These are phyloP conservation scores for Globisporangium yorkense DNA, from an alignment of 352 stramenopile species.

Conservation along the genomic window DNA sequence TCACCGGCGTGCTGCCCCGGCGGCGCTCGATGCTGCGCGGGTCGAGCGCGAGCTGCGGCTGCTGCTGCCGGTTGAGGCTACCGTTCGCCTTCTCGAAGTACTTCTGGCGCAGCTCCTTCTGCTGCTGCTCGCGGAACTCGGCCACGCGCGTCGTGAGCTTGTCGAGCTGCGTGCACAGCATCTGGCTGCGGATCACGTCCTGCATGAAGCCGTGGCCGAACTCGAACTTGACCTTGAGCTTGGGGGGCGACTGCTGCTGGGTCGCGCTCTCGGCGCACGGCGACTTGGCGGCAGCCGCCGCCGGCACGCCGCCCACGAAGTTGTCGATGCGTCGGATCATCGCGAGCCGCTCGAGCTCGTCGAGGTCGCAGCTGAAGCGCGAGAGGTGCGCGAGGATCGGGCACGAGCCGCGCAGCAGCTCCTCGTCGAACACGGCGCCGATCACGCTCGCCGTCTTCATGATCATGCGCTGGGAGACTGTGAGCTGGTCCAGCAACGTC, in stretches of 20 bases:
- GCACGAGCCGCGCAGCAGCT: conserved; percentile 56
- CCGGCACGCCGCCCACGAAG: conserved; percentile 63
- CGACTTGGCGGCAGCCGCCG: conserved; percentile 20
- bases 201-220: conserved; percentile 86
- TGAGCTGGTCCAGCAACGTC: conserved; percentile 77
- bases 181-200: conserved; percentile 74
- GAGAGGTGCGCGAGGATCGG: conserved; percentile 69
- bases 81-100: conserved; percentile 74
- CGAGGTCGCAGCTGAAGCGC: conserved; percentile 59
- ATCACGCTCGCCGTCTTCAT: conserved; percentile 86
- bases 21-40: conserved; percentile 6
- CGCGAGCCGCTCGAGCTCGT: conserved; percentile 61
- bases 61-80: conserved; percentile 29
- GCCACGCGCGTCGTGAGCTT: conserved; percentile 67
- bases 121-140: conserved; percentile 69
- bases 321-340: conserved; percentile 79
- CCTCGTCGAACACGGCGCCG: conserved; percentile 67
- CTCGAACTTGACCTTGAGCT: conserved; percentile 77
- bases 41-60: conserved; percentile 26
- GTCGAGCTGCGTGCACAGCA: conserved; percentile 77
- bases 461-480: conserved; percentile 78
- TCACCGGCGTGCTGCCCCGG: conserved; percentile 16
- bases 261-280: conserved; percentile 5
- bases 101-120: conserved; percentile 66
- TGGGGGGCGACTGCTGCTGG: conserved; percentile 4